A percentile compares a stretch with the other conserved stretches of the same genome.
These are phyloP conservation scores for Fusarium tricinctum DNA, from an alignment of 2,329 filamentous ascomycete genomes.

Conservation along the genomic window DNA sequence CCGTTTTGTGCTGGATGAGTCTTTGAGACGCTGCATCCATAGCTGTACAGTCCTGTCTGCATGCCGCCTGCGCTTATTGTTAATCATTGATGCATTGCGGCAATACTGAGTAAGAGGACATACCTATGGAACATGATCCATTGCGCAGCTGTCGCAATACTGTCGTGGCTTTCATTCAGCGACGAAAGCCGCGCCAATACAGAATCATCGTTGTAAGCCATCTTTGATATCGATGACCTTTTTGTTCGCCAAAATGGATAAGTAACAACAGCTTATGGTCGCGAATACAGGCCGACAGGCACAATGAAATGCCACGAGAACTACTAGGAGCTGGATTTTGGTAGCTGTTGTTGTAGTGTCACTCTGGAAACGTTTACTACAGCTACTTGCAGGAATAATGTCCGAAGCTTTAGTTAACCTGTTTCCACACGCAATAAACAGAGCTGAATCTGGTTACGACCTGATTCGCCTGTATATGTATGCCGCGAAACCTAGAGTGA, in stretches of 20 bases:
- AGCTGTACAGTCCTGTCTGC: conserved; percentile 92
- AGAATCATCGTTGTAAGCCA: conserved; percentile 97
- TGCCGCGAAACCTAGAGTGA: conserved; percentile 35
- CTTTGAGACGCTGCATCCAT: conserved; percentile 91
- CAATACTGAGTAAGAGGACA: conserved; percentile 16
- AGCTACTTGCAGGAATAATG: conserved; percentile 48
- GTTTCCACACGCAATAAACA: conserved; percentile 23
- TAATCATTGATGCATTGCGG: not conserved
- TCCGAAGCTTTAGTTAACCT: conserved; percentile 38
- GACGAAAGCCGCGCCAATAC: conserved; percentile 95
- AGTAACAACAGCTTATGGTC: conserved; percentile 9
- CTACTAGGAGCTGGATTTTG: conserved; percentile 41
- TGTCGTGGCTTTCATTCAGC: conserved; percentile 97
- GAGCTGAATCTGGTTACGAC: conserved; percentile 19
- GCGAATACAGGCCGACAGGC: conserved; percentile 9
- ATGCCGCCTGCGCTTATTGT: conserved; percentile 74
- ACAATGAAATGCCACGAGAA: conserved; percentile 26
- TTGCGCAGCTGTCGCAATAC: conserved; percentile 95
- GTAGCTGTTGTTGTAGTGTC: conserved; percentile 48
- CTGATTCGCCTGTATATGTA: conserved; percentile 28
- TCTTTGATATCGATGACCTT: conserved; percentile 55
- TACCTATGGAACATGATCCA: conserved; percentile 99
- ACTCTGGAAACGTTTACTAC: conserved; percentile 49
- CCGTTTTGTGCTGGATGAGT: conserved; percentile 86
- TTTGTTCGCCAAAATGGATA: conserved; percentile 1